Base-by-base conservation (phyloP, 2,329 filamentous ascomycete species). In the Beauveria caledonica region DNA sequence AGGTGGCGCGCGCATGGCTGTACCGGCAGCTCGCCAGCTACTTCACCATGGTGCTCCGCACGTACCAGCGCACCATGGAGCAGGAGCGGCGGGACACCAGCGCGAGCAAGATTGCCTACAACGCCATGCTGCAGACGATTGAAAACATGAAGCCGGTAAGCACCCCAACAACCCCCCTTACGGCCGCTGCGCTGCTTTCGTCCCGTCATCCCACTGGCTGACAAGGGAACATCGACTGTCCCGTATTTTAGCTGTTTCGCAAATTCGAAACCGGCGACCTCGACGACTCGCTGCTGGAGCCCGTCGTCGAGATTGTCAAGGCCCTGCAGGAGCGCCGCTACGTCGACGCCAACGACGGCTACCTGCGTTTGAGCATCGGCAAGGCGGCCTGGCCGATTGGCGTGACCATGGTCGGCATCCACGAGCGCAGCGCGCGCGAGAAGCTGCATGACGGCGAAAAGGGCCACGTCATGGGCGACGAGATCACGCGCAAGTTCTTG, bases 361-460 rank as follows among this genome's bases (percentile, higher is more conserved):
- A 99, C 73, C 78, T 99, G 63, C 83, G 90, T 58, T 79, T 99
- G 59, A 96, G 90, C 72, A 99, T 99, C 69, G 92, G 92, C 65
- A 96, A 96, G 77, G 92, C 92, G 66, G 94, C 94, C 17, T 99
- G 94, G 94, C 94, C 94, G 25, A 99, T 99, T 69, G 94, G 94
- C 75, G 94, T 99, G 44, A 99, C 94, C 73, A 99, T 97, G 94
- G 94, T 99, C 69, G 94, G 94, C 80, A 99, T 99, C 68, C 94
- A 99, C 83, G 94, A 97, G 79, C 86, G 94, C 70, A 94, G 89
- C 66, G 93, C 94, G 21, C 85, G 94, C 64, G 94, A 99, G 76
- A 99, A 99, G 76, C 78, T 99, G 62, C 92, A 97, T 71, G 86
- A 94, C 72, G 88, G 87, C 62, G 86, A 88, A 69, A 88, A 92